Evolutionary conservation across 2,329 filamentous ascomycete species (phyloP).

Genomic region (Chlorencoelia australis): DNA sequence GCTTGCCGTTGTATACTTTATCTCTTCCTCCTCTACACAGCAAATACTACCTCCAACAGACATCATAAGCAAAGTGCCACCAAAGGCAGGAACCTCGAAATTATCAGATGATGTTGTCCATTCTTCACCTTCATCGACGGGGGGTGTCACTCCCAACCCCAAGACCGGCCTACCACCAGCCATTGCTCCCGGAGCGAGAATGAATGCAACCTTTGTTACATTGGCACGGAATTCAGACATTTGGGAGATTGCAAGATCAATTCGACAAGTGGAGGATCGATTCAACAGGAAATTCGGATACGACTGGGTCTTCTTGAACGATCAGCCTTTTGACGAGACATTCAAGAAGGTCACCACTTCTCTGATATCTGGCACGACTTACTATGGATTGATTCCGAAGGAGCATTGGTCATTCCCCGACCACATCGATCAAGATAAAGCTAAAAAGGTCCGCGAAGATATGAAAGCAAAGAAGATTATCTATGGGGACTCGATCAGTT

Average conservation of each 20-base stretch:
- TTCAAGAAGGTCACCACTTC: slow-evolving; percentile 89
- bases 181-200: slow-evolving; percentile 56
- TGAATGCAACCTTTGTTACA: slow-evolving; percentile 97
- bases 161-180: slow-evolving; percentile 29
- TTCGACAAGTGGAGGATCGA: slow-evolving; percentile 92
- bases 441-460: slow-evolving; percentile 79
- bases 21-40: slow-evolving; percentile 51
- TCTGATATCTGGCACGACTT: slow-evolving; percentile 84
- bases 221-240: slow-evolving; percentile 87
- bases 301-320: slow-evolving; percentile 98
- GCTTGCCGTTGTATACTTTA: slow-evolving; percentile 70
- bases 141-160: slow-evolving; percentile 24
- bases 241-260: slow-evolving; percentile 94
- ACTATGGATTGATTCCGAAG: slow-evolving; percentile 78
- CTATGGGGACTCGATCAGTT: slow-evolving; percentile 93
- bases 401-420: slow-evolving; percentile 98
- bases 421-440: slow-evolving; percentile 92
- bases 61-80: slow-evolving; percentile 17
- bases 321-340: slow-evolving; percentile 81
- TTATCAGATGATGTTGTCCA: slow-evolving; percentile 16
- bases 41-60: slow-evolving; percentile 25
- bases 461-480: slow-evolving; percentile 95
- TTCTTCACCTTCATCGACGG: slow-evolving; percentile 11
- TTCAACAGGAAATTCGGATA: slow-evolving; percentile 97
- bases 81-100: slow-evolving; percentile 16